phyloP scores from a whole-genome alignment of 2,329 filamentous ascomycete genomes.

The Scedosporium minutisporum region DNA sequence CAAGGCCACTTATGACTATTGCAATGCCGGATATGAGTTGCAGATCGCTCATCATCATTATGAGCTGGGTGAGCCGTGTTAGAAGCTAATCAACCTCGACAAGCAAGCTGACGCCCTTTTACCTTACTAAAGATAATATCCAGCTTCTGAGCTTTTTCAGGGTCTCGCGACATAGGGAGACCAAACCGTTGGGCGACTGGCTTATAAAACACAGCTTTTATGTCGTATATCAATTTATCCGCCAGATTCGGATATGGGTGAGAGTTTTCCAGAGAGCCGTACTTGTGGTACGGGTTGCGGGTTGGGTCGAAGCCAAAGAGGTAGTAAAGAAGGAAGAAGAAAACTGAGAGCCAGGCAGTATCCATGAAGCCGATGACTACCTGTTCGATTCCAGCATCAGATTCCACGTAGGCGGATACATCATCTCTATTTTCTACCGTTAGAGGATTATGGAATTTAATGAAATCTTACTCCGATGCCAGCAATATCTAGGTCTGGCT shows the following conservation, averaged over 20 bases:
- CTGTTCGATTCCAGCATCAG: neutral
- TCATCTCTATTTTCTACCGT: too few species aligned
- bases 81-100: too few species aligned
- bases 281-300: neutral
- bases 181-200: neutral
- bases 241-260: neutral
- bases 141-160: neutral
- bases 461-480: too few species aligned
- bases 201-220: neutral
- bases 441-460: too few species aligned
- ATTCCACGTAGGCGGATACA: too few species aligned
- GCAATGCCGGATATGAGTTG: too few species aligned
- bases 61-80: too few species aligned
- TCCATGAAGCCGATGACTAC: neutral
- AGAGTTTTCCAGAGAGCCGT: neutral
- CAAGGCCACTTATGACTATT: too few species aligned
- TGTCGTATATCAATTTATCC: neutral
- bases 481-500: too few species aligned
- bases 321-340: neutral
- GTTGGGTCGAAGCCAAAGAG: neutral
- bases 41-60: too few species aligned
- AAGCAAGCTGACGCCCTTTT: too few species aligned
- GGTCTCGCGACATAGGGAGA: neutral
- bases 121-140: too few species aligned
- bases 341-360: neutral